These are phyloP conservation scores for Dictyostelium purpureum DNA, from an alignment of 78 protist species.

Conservation along the genomic window DNA sequence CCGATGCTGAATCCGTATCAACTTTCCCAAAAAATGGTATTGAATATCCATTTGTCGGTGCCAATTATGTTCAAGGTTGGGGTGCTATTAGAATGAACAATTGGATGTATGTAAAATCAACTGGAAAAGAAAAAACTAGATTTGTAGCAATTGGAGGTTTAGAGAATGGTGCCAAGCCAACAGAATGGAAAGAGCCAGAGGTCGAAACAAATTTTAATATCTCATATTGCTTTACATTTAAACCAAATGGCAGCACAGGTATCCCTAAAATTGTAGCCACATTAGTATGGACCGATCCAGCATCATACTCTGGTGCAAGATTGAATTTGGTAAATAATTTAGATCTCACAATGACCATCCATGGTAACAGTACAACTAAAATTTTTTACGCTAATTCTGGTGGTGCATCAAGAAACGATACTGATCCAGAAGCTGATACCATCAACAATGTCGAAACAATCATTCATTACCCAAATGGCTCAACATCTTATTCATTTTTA, in stretches of 20 bases:
- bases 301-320: conserved; percentile 43
- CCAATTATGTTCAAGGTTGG: conserved; percentile 66
- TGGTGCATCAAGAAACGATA: background rate
- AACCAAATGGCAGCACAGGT: background rate
- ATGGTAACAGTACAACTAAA: background rate
- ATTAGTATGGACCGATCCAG: conserved; percentile 91
- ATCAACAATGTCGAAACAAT: conserved; percentile 86
- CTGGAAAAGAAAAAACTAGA: background rate
- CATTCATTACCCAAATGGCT: background rate
- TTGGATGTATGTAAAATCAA: background rate
- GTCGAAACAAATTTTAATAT: background rate
- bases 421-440: background rate
- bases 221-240: conserved; percentile 22
- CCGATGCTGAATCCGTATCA: background rate
- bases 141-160: conserved; percentile 32
- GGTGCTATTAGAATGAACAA: conserved; percentile 62
- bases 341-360: conserved; percentile 38
- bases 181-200: conserved; percentile 2
- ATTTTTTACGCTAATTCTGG: background rate
- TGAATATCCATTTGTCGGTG: background rate
- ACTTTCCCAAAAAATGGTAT: background rate
- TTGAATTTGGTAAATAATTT: conserved; percentile 85
- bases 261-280: conserved; percentile 59
- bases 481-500: background rate
- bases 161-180: background rate